Evolutionary conservation across 768 basidiomycete species (phyloP).

Genomic region (Erythrobasidium yunnanense): DNA sequence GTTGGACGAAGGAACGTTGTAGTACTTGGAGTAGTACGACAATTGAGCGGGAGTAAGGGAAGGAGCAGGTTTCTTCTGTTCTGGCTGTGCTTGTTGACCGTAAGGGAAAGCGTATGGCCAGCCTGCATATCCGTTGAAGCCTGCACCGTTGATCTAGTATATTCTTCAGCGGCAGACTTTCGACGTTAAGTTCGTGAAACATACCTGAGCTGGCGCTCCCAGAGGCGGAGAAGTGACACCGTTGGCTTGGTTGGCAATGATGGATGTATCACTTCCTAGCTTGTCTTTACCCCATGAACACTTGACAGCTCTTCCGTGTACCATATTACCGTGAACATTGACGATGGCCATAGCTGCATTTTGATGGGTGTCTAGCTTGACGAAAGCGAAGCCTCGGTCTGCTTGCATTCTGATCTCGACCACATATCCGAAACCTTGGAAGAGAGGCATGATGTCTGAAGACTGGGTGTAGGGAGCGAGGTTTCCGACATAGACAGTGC

Average conservation of each 20-base stretch:
- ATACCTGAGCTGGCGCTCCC: background rate
- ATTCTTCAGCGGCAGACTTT: background rate
- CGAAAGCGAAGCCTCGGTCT: constrained; percentile 68
- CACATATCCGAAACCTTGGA: constrained; percentile 96
- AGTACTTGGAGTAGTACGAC: background rate
- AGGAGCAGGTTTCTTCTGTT: background rate
- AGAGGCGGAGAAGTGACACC: background rate
- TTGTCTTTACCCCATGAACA: constrained; percentile 98
- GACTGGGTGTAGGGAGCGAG: constrained; percentile 95
- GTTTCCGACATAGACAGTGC: constrained; percentile 89
- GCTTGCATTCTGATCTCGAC: constrained; percentile 99
- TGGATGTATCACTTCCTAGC: background rate
- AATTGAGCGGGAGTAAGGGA: background rate
- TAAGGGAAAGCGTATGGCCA: background rate
- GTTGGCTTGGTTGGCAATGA: background rate
- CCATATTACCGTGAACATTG: constrained; percentile 90
- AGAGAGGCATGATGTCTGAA: constrained; percentile 91
- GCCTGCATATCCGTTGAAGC: background rate
- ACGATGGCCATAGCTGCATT: constrained; percentile 97
- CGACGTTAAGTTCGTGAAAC: background rate
- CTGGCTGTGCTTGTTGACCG: background rate
- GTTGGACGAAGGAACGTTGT: background rate
- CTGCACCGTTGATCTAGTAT: background rate
- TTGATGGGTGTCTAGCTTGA: constrained; percentile 96
- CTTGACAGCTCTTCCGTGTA: constrained; percentile 93